Base-by-base conservation (phyloP, 306 rosid species). In the Glycine latifolia region DNA sequence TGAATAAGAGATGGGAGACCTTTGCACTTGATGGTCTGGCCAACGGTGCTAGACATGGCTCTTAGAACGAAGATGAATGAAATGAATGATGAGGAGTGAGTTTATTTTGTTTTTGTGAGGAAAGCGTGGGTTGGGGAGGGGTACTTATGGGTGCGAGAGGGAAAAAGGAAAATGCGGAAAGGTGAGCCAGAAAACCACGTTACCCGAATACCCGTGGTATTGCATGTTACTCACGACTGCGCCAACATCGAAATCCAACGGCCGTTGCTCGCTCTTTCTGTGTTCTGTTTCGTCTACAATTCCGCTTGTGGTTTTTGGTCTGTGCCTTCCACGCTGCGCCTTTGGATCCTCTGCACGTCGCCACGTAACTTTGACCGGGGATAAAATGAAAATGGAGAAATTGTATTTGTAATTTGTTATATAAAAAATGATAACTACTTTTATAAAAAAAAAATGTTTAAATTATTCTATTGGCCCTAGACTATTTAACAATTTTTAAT, bases 11-110 rank as follows among this genome's bases (percentile, higher is more conserved):
- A 26, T 26, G 31, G 31, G 31, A 16, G 14, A 69, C 74, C 74
- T 69, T 43, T 69, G 56, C 74, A 69, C 39, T 46, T 69, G 74
- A 69, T 69, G 9, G 8, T 50, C 16, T 69, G 55, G 16, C 74
- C 74, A 4, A 0, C 56, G 14, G 74, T 68, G 53, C 15, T 4
- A 69, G 74, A 46, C 74, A 69, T 69, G 75, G 59, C 35, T 41
- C 44, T 41, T 15, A 2, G 10, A 46, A 43, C 2, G 39, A 68
- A 44, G 33, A 67, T 6, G 50, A 15, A 66, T 2, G 43, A 43
- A 43, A 66, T 2, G 43, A 43, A 43, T 2, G 12, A 47, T 59
- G 39, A 26, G n/a, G 5, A 44, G 31, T 44, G 48, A 8, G 20
- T 43, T 8, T 41, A 68, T 5, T 46, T 35, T 7, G 53, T 0